Base-by-base conservation (phyloP, 345 rosid species). In the Microthlaspi erraticum region DNA sequence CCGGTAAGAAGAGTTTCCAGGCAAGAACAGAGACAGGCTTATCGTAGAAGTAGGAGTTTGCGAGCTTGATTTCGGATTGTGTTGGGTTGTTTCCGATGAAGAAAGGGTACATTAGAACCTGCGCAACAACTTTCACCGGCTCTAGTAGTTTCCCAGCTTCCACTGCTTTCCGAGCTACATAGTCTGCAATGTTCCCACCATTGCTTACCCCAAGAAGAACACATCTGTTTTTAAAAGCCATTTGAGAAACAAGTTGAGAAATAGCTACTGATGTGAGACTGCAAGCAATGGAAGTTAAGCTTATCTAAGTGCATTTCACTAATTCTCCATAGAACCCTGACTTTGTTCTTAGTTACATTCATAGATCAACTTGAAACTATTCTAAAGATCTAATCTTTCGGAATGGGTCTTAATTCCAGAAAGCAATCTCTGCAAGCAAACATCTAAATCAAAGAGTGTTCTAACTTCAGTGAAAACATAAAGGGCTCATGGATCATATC, bases 101-200 rank as follows among this genome's bases (percentile, higher is more conserved):
- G 68, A 91, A 94, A 5, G 97, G 96, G 77, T 86, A 87, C 93
- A 94, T 83, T 73, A 91, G 78, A 55, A 94, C 92, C 81, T 91
- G 99, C 8, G 97, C 96, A 7, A 89, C 96, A 57, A 89, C 95
- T 83, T 89, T 94, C 8, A 94, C 83, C 20, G 96, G 97, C 39
- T 88, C 93, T 75, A 94, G 68, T 50, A 78, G 85, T 65, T 81
- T 89, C 66, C 97, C 97, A 20, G 84, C 85, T 74, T 85, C 96
- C n/a, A 86, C 89, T 51, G 91, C 90, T 75, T 83, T 91, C 48
- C 87, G 84, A 43, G 99, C 89, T 76, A 89, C 90, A 71, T 84
- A 83, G 68, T 91, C 93, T 20, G 92, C 97, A 70, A 94, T 88
- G 81, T 89, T 91, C 51, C 89, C 93, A 49, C 99, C 97, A 58